These are phyloP conservation scores for Tulasnella sp. DNA, from an alignment of 768 basidiomycete species.

Conservation along the genomic window DNA sequence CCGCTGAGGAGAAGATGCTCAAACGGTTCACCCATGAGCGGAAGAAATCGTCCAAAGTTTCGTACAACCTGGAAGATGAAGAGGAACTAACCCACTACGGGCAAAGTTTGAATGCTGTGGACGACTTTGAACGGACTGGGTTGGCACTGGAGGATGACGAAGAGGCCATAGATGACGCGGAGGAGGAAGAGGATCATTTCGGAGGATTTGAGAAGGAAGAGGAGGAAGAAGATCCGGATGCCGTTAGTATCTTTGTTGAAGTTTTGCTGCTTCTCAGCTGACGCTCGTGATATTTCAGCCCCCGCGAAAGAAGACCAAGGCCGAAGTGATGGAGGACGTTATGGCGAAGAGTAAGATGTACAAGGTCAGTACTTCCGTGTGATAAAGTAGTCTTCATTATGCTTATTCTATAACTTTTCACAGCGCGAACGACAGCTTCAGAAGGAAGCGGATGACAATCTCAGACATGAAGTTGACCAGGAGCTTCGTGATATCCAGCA, in stretches of 20 bases:
- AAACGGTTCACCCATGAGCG: slow-evolving; percentile 91
- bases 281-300: slow-evolving; percentile 37
- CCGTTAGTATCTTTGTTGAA: slow-evolving; percentile 22
- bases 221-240: slow-evolving; percentile 43
- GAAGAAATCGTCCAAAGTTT: slow-evolving; percentile 75
- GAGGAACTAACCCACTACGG: slow-evolving; percentile 88
- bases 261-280: slow-evolving; percentile 3
- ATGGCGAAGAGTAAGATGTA: slow-evolving; percentile 95
- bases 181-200: slow-evolving; percentile 65
- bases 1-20: slow-evolving; percentile 93
- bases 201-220: slow-evolving; percentile 69
- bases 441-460: slow-evolving; percentile 70
- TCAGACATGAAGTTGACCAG: slow-evolving; percentile 79
- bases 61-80: slow-evolving; percentile 70
- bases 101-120: slow-evolving; percentile 71
- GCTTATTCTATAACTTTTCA: neutral
- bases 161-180: slow-evolving; percentile 52
- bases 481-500: slow-evolving; percentile 73
- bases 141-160: slow-evolving; percentile 40
- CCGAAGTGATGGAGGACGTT: slow-evolving; percentile 96
- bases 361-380: slow-evolving; percentile 40
- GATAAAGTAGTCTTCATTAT: neutral
- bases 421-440: slow-evolving; percentile 84
- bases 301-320: slow-evolving; percentile 77
- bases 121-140: slow-evolving; percentile 69